Evolutionary conservation across 202 grass and related monocot species (phyloP).

Genomic region (Sporobolus alterniflorus): DNA sequence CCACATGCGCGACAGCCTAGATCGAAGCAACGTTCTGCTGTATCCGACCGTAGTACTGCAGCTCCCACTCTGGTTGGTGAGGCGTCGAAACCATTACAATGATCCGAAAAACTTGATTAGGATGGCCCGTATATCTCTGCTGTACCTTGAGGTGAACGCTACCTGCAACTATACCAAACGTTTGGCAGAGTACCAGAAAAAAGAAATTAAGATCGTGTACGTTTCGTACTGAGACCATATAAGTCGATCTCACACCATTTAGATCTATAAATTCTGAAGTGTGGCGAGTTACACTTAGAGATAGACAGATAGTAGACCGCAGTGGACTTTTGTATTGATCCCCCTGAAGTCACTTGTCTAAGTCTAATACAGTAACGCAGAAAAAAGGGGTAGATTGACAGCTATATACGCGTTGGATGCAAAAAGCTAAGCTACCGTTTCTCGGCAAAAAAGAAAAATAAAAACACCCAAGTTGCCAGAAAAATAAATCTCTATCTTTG

Average conservation of each 20-base stretch:
- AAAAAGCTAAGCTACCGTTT: not conserved
- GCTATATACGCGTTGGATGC: not conserved
- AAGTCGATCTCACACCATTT: not conserved
- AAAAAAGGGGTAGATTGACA: not conserved
- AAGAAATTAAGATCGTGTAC: too few species aligned
- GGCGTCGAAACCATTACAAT: not conserved
- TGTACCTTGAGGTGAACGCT: not conserved
- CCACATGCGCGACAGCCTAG: slow-evolving; percentile 14
- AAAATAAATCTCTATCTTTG: not conserved
- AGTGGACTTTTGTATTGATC: not conserved
- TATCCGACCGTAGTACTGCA: not conserved
- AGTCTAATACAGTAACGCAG: not conserved
- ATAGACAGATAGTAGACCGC: too few species aligned
- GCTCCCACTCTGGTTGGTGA: not conserved
- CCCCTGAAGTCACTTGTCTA: not conserved
- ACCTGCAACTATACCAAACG: too few species aligned
- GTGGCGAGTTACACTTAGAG: not conserved
- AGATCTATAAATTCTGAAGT: not conserved
- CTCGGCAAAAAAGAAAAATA: not conserved
- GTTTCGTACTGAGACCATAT: not conserved
- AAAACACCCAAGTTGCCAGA: not conserved
- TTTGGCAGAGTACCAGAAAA: too few species aligned
- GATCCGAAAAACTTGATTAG: not conserved
- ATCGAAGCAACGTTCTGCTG: slow-evolving; percentile 10
- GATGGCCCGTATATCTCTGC: not conserved